Evolutionary conservation across 495 filamentous ascomycete species (phyloP).

Genomic region (Xylaria nigripes): DNA sequence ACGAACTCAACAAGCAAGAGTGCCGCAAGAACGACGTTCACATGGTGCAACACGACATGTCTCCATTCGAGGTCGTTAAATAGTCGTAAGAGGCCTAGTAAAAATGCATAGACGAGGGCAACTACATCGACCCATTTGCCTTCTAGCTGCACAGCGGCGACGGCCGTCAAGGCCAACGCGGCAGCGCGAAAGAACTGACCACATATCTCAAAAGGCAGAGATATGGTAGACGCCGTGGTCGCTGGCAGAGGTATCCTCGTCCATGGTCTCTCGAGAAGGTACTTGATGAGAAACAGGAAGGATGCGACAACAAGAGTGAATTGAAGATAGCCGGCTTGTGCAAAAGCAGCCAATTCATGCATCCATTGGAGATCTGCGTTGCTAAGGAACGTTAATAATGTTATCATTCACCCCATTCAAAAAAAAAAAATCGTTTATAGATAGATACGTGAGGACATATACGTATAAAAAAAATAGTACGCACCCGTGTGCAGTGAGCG

Average conservation of each 20-base stretch:
- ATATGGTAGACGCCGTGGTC: conserved; percentile 22
- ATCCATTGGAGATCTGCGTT: conserved; percentile 20
- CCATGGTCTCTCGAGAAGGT: conserved; percentile 20
- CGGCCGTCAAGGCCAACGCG: conserved; percentile 23
- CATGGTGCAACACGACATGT: conserved; percentile 31
- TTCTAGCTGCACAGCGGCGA: conserved; percentile 15
- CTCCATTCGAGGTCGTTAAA: conserved; percentile 29
- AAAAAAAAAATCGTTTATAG: too few relatives aligned
- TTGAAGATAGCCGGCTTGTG: conserved; percentile 23
- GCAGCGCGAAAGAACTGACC: conserved; percentile 27
- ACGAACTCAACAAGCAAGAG: conserved; percentile 20
- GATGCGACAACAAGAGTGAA: conserved; percentile 21
- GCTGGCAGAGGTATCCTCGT: conserved; percentile 18
- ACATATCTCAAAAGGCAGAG: conserved; percentile 24
- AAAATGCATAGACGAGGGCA: conserved; percentile 25
- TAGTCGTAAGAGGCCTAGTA: conserved; percentile 31
- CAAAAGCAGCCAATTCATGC: conserved; percentile 18
- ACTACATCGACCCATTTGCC: conserved; percentile 24
- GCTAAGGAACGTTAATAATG: not conserved
- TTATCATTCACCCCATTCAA: not conserved
- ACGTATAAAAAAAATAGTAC: not conserved
- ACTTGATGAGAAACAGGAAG: conserved; percentile 19
- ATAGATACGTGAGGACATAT: too few relatives aligned
- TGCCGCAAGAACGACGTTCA: conserved; percentile 26
- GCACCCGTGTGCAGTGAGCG: not conserved